Percentiles rank a stretch among this genome's conserved stretches.
Conservation (phyloP, 768 basidiomycete genomes). For the Paxillus involutus region DNA sequence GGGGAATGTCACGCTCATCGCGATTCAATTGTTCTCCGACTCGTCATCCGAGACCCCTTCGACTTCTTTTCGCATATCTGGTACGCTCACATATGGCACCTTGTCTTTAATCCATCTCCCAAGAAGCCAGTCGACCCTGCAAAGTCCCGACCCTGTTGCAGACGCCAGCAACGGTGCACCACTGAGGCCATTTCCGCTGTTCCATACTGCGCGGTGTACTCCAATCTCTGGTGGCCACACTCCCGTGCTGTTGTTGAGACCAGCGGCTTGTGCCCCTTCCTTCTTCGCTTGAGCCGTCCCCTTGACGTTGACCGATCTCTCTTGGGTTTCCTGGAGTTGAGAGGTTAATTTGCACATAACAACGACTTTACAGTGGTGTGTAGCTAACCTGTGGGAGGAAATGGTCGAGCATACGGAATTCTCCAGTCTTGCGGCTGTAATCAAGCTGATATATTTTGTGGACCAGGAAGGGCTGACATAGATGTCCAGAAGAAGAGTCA, state of each 20-base stretch:
- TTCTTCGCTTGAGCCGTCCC: conserved; percentile 30
- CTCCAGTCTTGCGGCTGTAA: conserved; percentile 70
- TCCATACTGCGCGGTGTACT: conserved; percentile 81
- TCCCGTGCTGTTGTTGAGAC: conserved; percentile 44
- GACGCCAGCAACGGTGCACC: conserved; percentile 66
- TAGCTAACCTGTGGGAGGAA: conserved; percentile 67
- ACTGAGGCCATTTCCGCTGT: conserved; percentile 67
- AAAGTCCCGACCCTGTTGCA: conserved; percentile 82
- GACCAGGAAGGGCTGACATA: conserved; percentile 64
- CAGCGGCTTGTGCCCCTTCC: conserved; percentile 16
- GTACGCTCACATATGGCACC: conserved; percentile 65
- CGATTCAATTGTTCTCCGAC: conserved; percentile 18
- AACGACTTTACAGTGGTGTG: not conserved
- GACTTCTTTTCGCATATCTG: conserved; percentile 61
- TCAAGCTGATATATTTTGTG: conserved; percentile 87
- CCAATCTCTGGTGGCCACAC: conserved; percentile 82
- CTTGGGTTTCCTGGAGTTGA: conserved; percentile 46
- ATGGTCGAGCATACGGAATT: conserved; percentile 87
- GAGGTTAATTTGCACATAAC: not conserved
- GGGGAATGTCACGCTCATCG: not conserved
- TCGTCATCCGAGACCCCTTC: conserved; percentile 40
- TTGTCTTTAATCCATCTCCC: conserved; percentile 73
- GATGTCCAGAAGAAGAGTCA: not conserved
- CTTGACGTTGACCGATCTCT: conserved; percentile 32
- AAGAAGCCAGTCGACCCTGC: conserved; percentile 76